Percentiles rank a stretch among this genome's conserved stretches.
Conservation (phyloP, 1,139 yeast species). For the Candida sp. region DNA sequence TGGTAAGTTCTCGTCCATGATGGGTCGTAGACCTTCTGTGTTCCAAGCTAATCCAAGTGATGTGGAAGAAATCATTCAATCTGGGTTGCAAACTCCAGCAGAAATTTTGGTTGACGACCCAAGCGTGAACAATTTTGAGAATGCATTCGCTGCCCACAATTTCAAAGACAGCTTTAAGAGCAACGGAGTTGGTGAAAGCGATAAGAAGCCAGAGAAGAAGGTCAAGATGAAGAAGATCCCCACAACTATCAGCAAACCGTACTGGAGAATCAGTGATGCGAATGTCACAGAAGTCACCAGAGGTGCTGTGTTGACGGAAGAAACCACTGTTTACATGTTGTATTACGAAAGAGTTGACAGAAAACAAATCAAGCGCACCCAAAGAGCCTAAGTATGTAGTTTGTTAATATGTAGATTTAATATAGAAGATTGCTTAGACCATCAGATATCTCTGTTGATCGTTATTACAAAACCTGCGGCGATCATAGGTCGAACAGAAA, state of each 20-base stretch:
- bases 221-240: constrained; percentile 56
- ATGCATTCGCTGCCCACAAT: constrained; percentile 16
- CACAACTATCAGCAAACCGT: constrained; percentile 61
- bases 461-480: neutral
- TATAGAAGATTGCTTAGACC: neutral
- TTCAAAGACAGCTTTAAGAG: constrained; percentile 2
- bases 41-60: constrained; percentile 39
- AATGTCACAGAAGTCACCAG: constrained; percentile 65
- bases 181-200: neutral
- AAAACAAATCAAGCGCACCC: constrained; percentile 17
- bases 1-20: constrained; percentile 39
- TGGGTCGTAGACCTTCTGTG: constrained; percentile 51
- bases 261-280: constrained; percentile 89
- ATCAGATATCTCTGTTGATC: too few species aligned
- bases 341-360: constrained; percentile 69
- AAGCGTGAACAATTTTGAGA: constrained; percentile 26
- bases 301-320: constrained; percentile 67
- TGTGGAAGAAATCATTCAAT: constrained; percentile 43
- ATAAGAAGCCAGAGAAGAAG: constrained; percentile 16
- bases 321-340: constrained; percentile 79
- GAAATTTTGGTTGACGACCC: constrained; percentile 43
- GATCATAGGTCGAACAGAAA: neutral
- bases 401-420: neutral
- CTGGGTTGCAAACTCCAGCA: constrained; percentile 49
- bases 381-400: constrained; percentile 2